Evolutionary conservation across 2,329 filamentous ascomycete genomes (phyloP), one percentile per base, ranked within the genome.

Genomic region (Zalaria obscura): DNA sequence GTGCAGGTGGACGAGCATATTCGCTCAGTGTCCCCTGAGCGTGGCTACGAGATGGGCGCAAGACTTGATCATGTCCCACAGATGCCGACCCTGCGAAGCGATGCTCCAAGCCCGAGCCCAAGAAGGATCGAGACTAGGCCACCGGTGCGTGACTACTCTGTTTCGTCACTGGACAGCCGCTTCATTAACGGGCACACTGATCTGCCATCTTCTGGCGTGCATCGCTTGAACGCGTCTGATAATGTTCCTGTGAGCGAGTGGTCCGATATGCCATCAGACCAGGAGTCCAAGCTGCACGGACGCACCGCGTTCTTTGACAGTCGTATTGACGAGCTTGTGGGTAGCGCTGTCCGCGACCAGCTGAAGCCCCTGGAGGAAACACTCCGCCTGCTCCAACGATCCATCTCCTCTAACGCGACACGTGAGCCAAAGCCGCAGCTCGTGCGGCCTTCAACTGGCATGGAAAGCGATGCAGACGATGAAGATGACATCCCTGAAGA

Each of bases 401-500:
- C 49, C 28, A 47, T 57, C 9, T 43, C 36, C 26, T 69, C 39
- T 11, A 34, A 35, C 5, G 35, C 37, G 35, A 40, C 38, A 28
- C 42, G 38, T 5, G 42, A 40, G 38, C 28, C 42, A 32, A 32
- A 26, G 33, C 33, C 82, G 27, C 45, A 46, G 35, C 47, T 49
- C 7, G 52, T 52, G 40, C 51, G 54, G 5, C 51, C 46, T 27
- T 52, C 55, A 3, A 59, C 86, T 27, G 64, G 68, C 3, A 70
- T 75, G 38, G 78, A 93, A 45, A 95, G 89, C 56, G 91, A 96
- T 62, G 89, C 91, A 7, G 89, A 96, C 57, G 88, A 94, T 47
- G 87, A 94, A 55, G 88, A 62, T 44, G 58, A 62, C 5, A 38
- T 53, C 1, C 46, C 93, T 49, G 87, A 94, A 25, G 83, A 73